These are phyloP conservation scores for Tubosaeta sp. DNA, from an alignment of 768 basidiomycete species.

Conservation along the genomic window DNA sequence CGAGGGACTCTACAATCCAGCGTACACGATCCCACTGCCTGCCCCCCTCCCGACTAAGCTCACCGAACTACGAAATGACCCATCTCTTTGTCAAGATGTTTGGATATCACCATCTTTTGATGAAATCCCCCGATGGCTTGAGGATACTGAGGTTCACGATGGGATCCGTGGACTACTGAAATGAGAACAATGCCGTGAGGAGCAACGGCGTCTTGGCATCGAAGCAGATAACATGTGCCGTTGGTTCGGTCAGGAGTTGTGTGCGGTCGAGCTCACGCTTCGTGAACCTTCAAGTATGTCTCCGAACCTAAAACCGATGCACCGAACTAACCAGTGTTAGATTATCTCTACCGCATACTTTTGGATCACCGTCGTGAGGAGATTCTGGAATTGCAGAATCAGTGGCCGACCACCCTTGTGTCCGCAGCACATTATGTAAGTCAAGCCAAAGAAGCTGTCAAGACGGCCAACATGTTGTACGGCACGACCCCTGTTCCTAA, in stretches of 20 bases:
- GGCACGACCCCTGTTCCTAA: too few relatives aligned
- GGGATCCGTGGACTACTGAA: slow-evolving; percentile 1
- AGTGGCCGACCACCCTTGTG: too few relatives aligned
- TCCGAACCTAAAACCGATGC: too few relatives aligned
- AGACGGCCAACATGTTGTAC: too few relatives aligned
- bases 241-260: slow-evolving; percentile 33
- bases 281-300: too few relatives aligned
- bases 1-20: slow-evolving; percentile 9
- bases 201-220: neutral
- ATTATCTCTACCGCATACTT: too few relatives aligned
- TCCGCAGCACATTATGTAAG: too few relatives aligned
- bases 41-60: slow-evolving; percentile 30
- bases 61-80: slow-evolving; percentile 14
- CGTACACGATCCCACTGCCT: slow-evolving; percentile 32
- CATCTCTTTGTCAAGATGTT: slow-evolving; percentile 30
- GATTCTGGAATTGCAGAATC: too few relatives aligned
- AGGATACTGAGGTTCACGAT: neutral
- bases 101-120: neutral
- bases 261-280: slow-evolving; percentile 18
- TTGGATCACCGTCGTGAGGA: too few relatives aligned
- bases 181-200: neutral
- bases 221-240: slow-evolving; percentile 29
- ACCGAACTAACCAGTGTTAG: too few relatives aligned
- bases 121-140: neutral
- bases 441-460: too few relatives aligned